These are phyloP conservation scores for Xerocomus minutiporus DNA, from an alignment of 1,284 basidiomycete species.

Conservation along the genomic window DNA sequence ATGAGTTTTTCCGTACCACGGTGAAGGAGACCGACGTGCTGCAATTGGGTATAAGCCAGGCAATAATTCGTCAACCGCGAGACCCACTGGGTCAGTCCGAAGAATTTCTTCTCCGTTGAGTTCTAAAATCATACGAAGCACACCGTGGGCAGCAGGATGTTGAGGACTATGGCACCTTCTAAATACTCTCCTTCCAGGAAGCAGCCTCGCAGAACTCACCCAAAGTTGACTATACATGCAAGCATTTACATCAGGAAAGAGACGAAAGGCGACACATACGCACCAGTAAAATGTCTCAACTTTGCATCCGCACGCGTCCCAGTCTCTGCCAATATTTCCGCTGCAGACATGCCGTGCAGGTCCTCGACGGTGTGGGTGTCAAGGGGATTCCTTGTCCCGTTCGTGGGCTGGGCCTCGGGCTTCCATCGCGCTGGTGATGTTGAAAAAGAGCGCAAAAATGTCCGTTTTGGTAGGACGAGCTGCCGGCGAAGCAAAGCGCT, in stretches of 20 bases:
- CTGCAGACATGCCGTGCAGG: constrained; percentile 71
- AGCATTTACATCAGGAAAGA: constrained; percentile 6
- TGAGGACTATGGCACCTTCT: constrained; percentile 63
- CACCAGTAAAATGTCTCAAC: constrained; percentile 90
- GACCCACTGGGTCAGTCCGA: constrained; percentile 79
- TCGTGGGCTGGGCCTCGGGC: constrained; percentile 22
- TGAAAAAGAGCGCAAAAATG: constrained; percentile 24
- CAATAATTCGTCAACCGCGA: background rate
- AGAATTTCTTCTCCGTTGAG: constrained; percentile 96
- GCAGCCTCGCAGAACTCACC: constrained; percentile 42
- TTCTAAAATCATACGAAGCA: constrained; percentile 96
- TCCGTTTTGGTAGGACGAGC: constrained; percentile 34
- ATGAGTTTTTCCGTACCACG: constrained; percentile 98
- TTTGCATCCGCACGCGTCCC: constrained; percentile 72
- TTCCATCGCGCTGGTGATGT: constrained; percentile 25
- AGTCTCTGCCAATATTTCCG: constrained; percentile 75
- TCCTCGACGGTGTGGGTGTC: constrained; percentile 76
- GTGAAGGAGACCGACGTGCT: constrained; percentile 96
- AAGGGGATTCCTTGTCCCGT: constrained; percentile 44
- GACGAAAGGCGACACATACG: constrained; percentile 26
- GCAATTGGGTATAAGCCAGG: constrained; percentile 9
- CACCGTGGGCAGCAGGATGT: constrained; percentile 98
- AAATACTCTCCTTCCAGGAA: background rate
- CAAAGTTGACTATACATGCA: constrained; percentile 73
- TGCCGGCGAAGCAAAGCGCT: constrained; percentile 40